Evolutionary conservation across 129 eudicot species (phyloP).

Genomic region (Apium graveolens): DNA sequence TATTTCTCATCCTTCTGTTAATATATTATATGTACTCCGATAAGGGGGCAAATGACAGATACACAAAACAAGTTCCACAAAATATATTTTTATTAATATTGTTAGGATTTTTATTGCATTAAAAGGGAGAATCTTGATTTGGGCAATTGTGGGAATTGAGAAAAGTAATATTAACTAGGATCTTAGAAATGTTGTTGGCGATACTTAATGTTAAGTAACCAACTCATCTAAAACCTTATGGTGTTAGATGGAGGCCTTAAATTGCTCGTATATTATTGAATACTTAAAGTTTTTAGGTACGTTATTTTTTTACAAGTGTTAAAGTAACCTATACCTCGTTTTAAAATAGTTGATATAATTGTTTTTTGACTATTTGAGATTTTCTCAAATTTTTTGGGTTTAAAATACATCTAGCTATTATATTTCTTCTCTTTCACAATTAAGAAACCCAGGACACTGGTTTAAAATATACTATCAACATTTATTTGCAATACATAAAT

Average conservation of each 20-base stretch:
- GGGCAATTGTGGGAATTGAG: not conserved
- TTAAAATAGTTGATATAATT: too few species aligned
- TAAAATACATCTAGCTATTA: too few species aligned
- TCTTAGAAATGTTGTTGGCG: not conserved
- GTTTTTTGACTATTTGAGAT: too few species aligned
- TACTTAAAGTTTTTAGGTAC: not conserved
- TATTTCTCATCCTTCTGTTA: not conserved
- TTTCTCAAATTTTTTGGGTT: too few species aligned
- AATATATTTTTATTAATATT: too few species aligned
- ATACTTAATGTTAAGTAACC: not conserved
- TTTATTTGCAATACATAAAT: not conserved
- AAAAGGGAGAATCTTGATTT: not conserved
- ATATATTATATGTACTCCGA: not conserved
- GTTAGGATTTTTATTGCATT: not conserved
- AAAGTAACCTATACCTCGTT: not conserved
- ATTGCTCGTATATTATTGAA: too few species aligned
- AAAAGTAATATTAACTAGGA: not conserved
- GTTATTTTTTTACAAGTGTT: not conserved
- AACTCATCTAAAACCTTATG: too few species aligned
- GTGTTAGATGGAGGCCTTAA: too few species aligned
- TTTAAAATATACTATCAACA: not conserved
- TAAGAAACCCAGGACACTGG: not conserved
- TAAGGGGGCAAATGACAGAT: too few species aligned
- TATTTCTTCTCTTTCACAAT: too few species aligned
- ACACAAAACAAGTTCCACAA: not conserved